Evolutionary conservation across 495 filamentous ascomycete genomes (phyloP).

Genomic region (Penicillium malachiteum): DNA sequence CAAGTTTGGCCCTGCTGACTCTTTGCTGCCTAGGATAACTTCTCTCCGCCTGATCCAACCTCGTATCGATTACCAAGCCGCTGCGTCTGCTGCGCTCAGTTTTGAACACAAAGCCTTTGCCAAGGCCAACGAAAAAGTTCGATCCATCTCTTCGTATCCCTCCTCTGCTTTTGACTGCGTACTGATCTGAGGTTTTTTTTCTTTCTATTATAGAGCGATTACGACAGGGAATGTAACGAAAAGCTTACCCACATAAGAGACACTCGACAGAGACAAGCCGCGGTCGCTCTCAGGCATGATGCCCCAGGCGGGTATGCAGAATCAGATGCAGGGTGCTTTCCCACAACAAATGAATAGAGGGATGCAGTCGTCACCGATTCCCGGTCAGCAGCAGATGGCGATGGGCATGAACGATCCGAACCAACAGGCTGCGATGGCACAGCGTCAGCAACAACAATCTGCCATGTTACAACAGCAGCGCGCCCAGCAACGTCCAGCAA

Average conservation of each 20-base stretch:
- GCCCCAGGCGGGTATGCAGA: slow-evolving; percentile 43
- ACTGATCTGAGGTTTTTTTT: slow-evolving; percentile 5
- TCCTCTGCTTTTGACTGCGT: not conserved
- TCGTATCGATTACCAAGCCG: slow-evolving; percentile 38
- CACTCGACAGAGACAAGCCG: slow-evolving; percentile 45
- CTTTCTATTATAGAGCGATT: slow-evolving; percentile 33
- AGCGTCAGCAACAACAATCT: slow-evolving; percentile 30
- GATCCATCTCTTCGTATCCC: not conserved
- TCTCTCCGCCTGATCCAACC: slow-evolving; percentile 52
- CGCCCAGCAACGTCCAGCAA: slow-evolving; percentile 35
- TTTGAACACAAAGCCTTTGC: slow-evolving; percentile 50
- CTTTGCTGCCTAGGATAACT: slow-evolving; percentile 35
- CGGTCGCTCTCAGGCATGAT: slow-evolving; percentile 45
- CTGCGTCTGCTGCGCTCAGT: slow-evolving; percentile 44
- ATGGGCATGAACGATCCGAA: slow-evolving; percentile 48
- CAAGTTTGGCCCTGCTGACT: not conserved
- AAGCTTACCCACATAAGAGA: slow-evolving; percentile 51
- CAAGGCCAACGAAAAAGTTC: slow-evolving; percentile 45
- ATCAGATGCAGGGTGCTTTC: slow-evolving; percentile 41
- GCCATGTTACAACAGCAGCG: slow-evolving; percentile 31
- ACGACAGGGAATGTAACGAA: slow-evolving; percentile 48
- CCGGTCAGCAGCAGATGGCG: slow-evolving; percentile 41
- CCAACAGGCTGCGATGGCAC: slow-evolving; percentile 40
- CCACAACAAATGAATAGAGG: slow-evolving; percentile 52
- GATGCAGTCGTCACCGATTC: slow-evolving; percentile 54